Evolutionary conservation across 2,329 filamentous ascomycete genomes (phyloP).

Genomic region (Trichoderma atrobrunneum): DNA sequence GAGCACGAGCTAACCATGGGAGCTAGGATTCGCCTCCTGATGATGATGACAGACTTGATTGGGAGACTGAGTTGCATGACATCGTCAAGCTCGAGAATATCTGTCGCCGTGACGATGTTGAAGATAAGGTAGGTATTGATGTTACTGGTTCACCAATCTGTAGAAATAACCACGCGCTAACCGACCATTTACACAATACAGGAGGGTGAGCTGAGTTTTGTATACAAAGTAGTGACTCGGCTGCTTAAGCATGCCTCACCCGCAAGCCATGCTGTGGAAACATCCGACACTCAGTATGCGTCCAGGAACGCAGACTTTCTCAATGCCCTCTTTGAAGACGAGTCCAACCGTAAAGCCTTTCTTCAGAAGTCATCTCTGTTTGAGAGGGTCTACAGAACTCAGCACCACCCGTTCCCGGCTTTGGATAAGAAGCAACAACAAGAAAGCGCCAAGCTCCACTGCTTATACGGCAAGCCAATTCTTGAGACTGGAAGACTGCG

Average conservation of each 20-base stretch:
- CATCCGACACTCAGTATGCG: conserved; percentile 36
- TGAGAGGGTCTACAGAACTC: conserved; percentile 41
- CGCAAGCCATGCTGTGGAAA: conserved; percentile 30
- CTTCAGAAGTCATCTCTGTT: conserved; percentile 64
- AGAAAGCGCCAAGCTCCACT: conserved; percentile 67
- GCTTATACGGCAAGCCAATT: conserved; percentile 63
- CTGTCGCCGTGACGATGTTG: conserved; percentile 33
- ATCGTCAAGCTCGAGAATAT: conserved; percentile 44
- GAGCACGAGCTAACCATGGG: not conserved
- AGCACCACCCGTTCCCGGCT: not conserved
- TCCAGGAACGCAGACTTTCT: conserved; percentile 51
- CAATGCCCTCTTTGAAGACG: conserved; percentile 42
- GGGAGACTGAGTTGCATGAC: conserved; percentile 44
- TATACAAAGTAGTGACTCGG: conserved; percentile 44
- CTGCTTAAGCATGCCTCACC: conserved; percentile 46
- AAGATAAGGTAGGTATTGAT: conserved; percentile 40
- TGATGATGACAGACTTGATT: conserved; percentile 38
- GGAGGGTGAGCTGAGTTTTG: conserved; percentile 47
- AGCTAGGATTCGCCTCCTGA: conserved; percentile 27
- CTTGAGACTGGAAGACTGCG: conserved; percentile 38
- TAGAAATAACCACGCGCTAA: not conserved
- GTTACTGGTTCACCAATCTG: not conserved
- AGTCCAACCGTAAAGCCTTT: conserved; percentile 56
- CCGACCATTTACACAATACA: conserved; percentile 22
- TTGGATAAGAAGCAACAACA: conserved; percentile 45